A percentile compares a stretch with the other conserved stretches of the same genome.
These are phyloP conservation scores for Trichoderma sp. DNA, from an alignment of 2,329 filamentous ascomycete species.

Conservation along the genomic window DNA sequence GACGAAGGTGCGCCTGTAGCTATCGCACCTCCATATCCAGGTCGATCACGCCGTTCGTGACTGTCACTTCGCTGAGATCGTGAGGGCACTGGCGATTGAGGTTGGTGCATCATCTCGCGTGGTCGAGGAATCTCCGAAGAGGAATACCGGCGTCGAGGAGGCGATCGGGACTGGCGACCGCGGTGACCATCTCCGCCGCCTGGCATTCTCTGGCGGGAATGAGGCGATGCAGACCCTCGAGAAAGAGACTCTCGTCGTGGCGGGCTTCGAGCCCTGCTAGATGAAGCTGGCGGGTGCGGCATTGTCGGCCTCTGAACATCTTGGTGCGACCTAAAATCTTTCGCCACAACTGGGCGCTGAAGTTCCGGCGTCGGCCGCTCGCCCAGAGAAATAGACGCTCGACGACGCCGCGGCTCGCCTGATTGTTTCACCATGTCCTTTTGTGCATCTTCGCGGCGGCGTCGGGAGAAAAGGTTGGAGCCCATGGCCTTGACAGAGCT, in stretches of 20 bases:
- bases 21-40: not conserved
- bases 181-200: not conserved
- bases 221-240: constrained; percentile 17
- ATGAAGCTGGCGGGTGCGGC: constrained; percentile 6
- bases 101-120: not conserved
- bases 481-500: constrained; percentile 20
- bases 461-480: constrained; percentile 19
- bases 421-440: not conserved
- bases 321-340: constrained; percentile 15
- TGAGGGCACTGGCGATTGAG: not conserved
- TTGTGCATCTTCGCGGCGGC: constrained; percentile 1
- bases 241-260: constrained; percentile 8
- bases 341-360: not conserved
- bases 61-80: not conserved
- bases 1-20: not conserved
- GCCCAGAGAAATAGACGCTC: not conserved
- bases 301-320: not conserved
- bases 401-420: constrained; percentile 12
- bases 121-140: constrained; percentile 12
- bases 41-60: not conserved
- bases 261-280: constrained; percentile 5
- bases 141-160: constrained; percentile 15
- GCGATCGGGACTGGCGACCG: constrained; percentile 1
- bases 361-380: not conserved
- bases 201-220: constrained; percentile 2